Evolutionary conservation across 768 basidiomycete species (phyloP).

Genomic region (Cyathus striatus): DNA sequence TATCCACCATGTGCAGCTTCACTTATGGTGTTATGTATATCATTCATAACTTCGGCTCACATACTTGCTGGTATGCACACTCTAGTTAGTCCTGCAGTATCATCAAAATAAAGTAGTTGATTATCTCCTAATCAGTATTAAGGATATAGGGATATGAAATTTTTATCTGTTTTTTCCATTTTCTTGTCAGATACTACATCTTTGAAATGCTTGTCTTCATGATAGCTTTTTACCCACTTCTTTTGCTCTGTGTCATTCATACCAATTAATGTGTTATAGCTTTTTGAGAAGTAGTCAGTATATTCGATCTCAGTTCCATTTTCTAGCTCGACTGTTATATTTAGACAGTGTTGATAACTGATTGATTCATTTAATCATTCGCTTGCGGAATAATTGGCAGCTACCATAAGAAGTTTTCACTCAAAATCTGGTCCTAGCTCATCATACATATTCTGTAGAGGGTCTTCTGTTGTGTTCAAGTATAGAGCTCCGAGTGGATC

Average conservation of each 20-base stretch:
- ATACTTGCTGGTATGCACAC: conserved; percentile 20
- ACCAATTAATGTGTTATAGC: background rate
- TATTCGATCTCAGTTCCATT: background rate
- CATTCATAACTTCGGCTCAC: conserved; percentile 12
- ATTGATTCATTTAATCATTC: too few relatives aligned
- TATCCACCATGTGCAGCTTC: too few relatives aligned
- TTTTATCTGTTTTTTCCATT: background rate
- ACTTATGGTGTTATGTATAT: conserved; percentile 16
- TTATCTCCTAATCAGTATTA: background rate
- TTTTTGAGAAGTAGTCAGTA: background rate
- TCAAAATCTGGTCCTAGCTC: conserved; percentile 21
- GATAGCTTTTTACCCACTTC: background rate
- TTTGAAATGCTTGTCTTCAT: background rate
- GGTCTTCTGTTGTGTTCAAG: conserved; percentile 8
- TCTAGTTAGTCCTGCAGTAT: conserved; percentile 13
- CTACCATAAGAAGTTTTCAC: conserved; percentile 13
- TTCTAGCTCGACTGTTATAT: too few relatives aligned
- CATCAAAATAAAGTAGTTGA: conserved; percentile 16
- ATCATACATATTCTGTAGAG: conserved; percentile 15
- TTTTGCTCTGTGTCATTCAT: background rate
- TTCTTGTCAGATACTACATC: conserved; percentile 3
- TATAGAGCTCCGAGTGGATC: conserved; percentile 1
- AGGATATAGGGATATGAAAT: background rate
- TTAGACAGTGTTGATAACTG: too few relatives aligned
- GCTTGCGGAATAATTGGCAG: conserved; percentile 1